Evolutionary conservation across 2,329 filamentous ascomycete species (phyloP).

Genomic region (Talaromyces sp.): DNA sequence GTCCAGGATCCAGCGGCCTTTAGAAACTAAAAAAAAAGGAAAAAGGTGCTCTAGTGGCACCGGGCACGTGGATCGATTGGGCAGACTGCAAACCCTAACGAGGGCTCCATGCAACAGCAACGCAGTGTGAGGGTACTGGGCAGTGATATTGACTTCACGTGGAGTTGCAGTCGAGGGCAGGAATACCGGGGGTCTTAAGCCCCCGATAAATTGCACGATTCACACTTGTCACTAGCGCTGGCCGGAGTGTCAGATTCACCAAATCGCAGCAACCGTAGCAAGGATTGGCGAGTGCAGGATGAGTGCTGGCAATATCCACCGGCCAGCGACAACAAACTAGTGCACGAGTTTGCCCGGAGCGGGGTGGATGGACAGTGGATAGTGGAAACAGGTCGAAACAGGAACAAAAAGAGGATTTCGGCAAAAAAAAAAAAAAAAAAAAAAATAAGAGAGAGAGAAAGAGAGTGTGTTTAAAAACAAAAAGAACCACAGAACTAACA

Average conservation of each 20-base stretch:
- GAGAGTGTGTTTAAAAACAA: too few relatives aligned
- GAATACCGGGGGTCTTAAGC: conserved; percentile 17
- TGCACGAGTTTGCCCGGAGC: not conserved
- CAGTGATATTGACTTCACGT: conserved; percentile 12
- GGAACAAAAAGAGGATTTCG: not conserved
- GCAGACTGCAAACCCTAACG: not conserved
- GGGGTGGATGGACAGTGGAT: not conserved
- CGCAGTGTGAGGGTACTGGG: conserved; percentile 2
- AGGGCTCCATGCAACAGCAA: not conserved
- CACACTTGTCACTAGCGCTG: not conserved
- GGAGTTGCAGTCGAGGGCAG: conserved; percentile 20
- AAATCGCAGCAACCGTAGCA: too few relatives aligned
- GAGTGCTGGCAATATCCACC: not conserved
- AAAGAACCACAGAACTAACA: too few relatives aligned
- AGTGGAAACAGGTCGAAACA: not conserved
- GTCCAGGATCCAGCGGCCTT: not conserved
- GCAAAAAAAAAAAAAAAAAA: not conserved
- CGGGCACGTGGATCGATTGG: not conserved
- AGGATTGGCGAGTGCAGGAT: not conserved
- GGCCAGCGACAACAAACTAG: not conserved
- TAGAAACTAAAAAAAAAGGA: conserved; percentile 3
- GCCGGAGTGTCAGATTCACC: not conserved
- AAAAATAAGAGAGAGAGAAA: not conserved
- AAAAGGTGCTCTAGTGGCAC: not conserved
- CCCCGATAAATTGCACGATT: not conserved